Conservation (phyloP, 2,329 filamentous ascomycete species). For the Fusarium sp. region DNA sequence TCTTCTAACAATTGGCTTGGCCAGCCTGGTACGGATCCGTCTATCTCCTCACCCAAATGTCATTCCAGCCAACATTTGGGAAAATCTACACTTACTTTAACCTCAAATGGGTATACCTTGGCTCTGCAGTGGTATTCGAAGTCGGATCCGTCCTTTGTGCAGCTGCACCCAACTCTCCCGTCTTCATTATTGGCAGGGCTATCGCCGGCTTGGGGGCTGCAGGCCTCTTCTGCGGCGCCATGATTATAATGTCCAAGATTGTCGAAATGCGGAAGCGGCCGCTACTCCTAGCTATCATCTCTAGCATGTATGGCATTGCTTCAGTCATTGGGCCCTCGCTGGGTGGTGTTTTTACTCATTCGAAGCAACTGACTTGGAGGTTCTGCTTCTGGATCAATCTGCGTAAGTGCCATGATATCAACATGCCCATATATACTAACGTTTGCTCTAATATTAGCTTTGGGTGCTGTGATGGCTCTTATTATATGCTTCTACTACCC, state of each 20-base stretch:
- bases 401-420: slow-evolving; percentile 1
- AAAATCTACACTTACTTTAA: slow-evolving; percentile 50
- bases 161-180: slow-evolving; percentile 46
- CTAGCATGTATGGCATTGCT: slow-evolving; percentile 41
- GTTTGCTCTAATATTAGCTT: not conserved
- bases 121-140: slow-evolving; percentile 42
- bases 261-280: slow-evolving; percentile 31
- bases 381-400: slow-evolving; percentile 44
- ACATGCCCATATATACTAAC: not conserved
- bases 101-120: slow-evolving; percentile 47
- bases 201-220: slow-evolving; percentile 51
- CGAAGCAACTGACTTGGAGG: slow-evolving; percentile 34
- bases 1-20: not conserved
- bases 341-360: slow-evolving; percentile 39
- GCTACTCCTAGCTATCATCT: slow-evolving; percentile 24
- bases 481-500: slow-evolving; percentile 29
- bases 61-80: slow-evolving; percentile 46
- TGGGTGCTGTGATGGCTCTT: slow-evolving; percentile 20
- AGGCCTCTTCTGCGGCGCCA: slow-evolving; percentile 28
- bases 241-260: slow-evolving; percentile 27
- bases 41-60: slow-evolving; percentile 44
- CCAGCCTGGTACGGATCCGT: slow-evolving; percentile 49
- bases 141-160: slow-evolving; percentile 45
- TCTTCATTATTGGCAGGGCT: slow-evolving; percentile 54
- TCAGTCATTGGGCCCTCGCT: slow-evolving; percentile 34